A percentile compares a stretch with the other conserved stretches of the same genome.
Conservation (phyloP, 1,284 basidiomycete species). For the Heterobasidion parviporum region DNA sequence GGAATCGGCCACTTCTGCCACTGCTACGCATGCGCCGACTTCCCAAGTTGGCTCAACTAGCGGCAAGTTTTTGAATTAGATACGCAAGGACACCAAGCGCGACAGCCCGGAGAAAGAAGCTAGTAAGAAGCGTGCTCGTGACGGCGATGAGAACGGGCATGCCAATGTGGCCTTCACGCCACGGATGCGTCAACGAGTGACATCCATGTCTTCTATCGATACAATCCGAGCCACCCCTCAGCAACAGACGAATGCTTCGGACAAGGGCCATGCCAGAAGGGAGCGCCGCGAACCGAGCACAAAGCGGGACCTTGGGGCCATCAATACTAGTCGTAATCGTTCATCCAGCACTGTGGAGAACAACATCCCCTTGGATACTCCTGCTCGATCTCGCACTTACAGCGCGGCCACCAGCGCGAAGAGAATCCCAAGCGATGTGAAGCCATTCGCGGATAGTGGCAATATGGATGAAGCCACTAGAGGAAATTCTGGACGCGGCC, state of each 20-base stretch:
- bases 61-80: not conserved
- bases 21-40: not conserved
- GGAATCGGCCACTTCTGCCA: constrained; percentile 7
- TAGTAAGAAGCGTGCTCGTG: constrained; percentile 10
- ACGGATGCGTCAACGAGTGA: constrained; percentile 12
- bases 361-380: not conserved
- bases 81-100: not conserved
- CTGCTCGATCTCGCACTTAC: not conserved
- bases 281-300: no score
- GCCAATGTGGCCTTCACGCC: constrained; percentile 4
- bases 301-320: no score
- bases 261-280: no score
- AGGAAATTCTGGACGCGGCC: not conserved
- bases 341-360: no score
- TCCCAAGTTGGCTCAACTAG: no score
- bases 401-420: not conserved
- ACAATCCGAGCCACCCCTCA: no score
- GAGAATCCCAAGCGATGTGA: not conserved
- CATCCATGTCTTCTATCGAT: constrained; percentile 7
- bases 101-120: not conserved
- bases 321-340: no score
- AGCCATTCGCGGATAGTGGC: no score
- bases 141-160: constrained; percentile 10
- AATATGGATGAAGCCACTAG: no score
- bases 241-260: no score